phyloP scores from a whole-genome alignment of 768 basidiomycete species.

The Jaapia argillacea region DNA sequence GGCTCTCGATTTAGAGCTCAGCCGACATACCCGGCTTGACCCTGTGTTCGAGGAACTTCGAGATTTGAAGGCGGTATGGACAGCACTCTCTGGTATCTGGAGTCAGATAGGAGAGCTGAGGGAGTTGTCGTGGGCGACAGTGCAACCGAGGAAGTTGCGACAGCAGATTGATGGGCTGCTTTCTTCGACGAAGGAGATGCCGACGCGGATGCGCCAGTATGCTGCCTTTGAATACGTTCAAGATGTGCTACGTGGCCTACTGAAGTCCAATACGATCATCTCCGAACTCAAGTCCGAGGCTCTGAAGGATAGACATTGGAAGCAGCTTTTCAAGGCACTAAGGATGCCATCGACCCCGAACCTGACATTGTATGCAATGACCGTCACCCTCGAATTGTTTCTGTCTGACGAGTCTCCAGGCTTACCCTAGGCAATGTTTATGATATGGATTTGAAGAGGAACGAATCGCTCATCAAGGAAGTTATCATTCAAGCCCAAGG shows the following conservation, averaged over 20 bases:
- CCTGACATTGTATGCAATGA: constrained; percentile 60
- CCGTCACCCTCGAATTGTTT: too few relatives aligned
- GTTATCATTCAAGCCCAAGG: constrained; percentile 96
- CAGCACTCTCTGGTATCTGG: constrained; percentile 96
- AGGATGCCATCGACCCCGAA: constrained; percentile 66
- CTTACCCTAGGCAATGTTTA: constrained; percentile 97
- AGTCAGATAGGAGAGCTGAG: constrained; percentile 82
- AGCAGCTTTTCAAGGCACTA: constrained; percentile 88
- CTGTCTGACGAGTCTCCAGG: constrained; percentile 23
- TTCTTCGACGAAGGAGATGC: constrained; percentile 96
- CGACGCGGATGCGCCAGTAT: constrained; percentile 97
- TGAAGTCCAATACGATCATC: constrained; percentile 87
- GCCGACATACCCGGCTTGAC: constrained; percentile 81
- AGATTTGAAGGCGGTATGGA: constrained; percentile 98
- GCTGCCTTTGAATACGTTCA: constrained; percentile 98
- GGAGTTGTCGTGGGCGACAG: constrained; percentile 83
- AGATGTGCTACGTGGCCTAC: constrained; percentile 72
- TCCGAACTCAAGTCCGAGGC: constrained; percentile 95
- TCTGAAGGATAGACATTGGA: constrained; percentile 96
- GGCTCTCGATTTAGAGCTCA: constrained; percentile 88
- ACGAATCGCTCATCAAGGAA: constrained; percentile 86
- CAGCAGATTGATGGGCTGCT: constrained; percentile 90
- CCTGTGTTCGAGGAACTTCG: constrained; percentile 93
- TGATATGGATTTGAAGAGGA: constrained; percentile 91
- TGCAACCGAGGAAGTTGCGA: constrained; percentile 90